Conservation (phyloP, 805 yeast species). For the Huiozyma sinensis region DNA sequence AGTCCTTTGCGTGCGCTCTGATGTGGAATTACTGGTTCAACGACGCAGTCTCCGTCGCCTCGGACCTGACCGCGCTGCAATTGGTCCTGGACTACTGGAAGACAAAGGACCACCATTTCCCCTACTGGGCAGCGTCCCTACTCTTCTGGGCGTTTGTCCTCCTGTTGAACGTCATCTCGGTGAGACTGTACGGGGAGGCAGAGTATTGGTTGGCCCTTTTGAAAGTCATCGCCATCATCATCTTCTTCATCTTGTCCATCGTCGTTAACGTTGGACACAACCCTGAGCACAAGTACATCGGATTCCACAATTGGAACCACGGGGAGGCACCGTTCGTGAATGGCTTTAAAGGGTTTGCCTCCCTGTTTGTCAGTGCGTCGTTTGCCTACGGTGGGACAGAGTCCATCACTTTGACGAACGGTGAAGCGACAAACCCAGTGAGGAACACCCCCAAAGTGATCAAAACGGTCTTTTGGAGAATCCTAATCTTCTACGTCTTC, state of each 20-base stretch:
- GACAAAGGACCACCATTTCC: conserved; percentile 25
- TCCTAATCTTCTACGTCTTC: conserved; percentile 43
- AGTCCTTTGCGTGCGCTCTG: conserved; percentile 59
- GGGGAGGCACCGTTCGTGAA: conserved; percentile 45
- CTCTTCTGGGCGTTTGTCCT: conserved; percentile 45
- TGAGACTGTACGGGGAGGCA: conserved; percentile 51
- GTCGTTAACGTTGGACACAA: conserved; percentile 52
- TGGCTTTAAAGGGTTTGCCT: conserved; percentile 43
- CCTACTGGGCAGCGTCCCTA: conserved; percentile 40
- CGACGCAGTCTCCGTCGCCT: conserved; percentile 52
- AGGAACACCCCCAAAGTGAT: conserved; percentile 51
- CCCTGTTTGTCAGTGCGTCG: conserved; percentile 40
- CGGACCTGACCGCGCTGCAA: conserved; percentile 55
- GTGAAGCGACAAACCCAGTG: conserved; percentile 48
- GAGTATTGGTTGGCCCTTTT: conserved; percentile 49
- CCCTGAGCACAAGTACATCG: conserved; percentile 41
- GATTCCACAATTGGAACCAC: conserved; percentile 44
- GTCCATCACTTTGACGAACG: conserved; percentile 38
- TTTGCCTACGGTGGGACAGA: conserved; percentile 44
- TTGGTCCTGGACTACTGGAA: conserved; percentile 44
- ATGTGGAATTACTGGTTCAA: conserved; percentile 63
- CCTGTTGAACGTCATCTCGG: conserved; percentile 37
- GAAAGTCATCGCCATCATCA: conserved; percentile 46
- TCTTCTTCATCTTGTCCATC: conserved; percentile 46
- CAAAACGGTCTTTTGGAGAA: conserved; percentile 48